Percentiles rank a stretch among this genome's conserved stretches.
Evolutionary conservation across 73 alveolate species (phyloP).

Genomic region (Stentor roeselii): DNA sequence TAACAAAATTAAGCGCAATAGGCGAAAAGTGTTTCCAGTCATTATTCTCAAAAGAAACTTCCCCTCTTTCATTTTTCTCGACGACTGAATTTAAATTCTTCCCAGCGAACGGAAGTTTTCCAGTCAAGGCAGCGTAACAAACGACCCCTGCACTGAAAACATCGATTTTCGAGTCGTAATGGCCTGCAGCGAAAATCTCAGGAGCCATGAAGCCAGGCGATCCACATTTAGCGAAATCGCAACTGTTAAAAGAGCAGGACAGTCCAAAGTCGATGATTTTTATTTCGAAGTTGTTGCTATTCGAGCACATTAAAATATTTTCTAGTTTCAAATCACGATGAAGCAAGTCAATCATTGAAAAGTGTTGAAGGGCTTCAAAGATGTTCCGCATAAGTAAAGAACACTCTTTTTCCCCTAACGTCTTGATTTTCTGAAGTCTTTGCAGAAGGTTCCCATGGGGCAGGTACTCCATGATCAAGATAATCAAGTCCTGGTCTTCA

Average conservation of each 20-base stretch:
- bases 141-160: constrained; percentile 4
- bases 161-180: background rate
- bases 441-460: constrained; percentile 1
- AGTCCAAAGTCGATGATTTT: background rate
- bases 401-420: background rate
- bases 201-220: constrained; percentile 25
- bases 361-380: background rate
- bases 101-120: constrained; percentile 1
- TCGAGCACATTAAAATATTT: background rate
- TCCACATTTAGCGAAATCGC: background rate
- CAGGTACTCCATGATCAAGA: background rate
- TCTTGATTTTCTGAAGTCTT: background rate
- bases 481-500: background rate
- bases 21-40: background rate
- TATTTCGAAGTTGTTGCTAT: background rate
- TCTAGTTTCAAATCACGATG: constrained; percentile 6
- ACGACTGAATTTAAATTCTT: background rate
- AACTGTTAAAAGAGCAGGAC: background rate
- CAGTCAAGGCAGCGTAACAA: background rate
- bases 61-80: background rate
- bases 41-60: background rate
- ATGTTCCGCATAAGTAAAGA: background rate
- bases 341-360: background rate
- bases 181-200: background rate
- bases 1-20: background rate